A percentile compares a stretch with the other conserved stretches of the same genome.
These are phyloP conservation scores for Beauveria caledonica DNA, from an alignment of 2,329 filamentous ascomycete genomes.

Conservation along the genomic window DNA sequence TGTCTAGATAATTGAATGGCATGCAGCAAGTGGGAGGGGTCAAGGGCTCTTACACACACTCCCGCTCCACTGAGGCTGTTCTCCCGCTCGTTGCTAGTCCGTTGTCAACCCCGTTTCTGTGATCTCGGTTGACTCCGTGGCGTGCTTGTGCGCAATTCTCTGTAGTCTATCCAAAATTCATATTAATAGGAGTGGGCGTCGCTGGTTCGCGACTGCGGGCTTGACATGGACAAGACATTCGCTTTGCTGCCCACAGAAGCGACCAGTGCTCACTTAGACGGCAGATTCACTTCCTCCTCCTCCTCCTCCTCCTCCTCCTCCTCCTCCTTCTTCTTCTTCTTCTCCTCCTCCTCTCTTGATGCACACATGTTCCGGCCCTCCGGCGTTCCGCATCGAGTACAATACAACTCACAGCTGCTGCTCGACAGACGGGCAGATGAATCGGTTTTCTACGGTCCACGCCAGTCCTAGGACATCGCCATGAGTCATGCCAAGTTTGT, in stretches of 20 bases:
- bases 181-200: conserved; percentile 6
- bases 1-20: neutral
- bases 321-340: too few species aligned
- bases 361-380: too few species aligned
- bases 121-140: conserved; percentile 10
- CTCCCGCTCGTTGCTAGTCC: neutral
- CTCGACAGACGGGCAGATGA: neutral
- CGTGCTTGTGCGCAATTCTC: neutral
- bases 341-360: too few species aligned
- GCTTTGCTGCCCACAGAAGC: neutral
- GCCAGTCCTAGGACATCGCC: neutral
- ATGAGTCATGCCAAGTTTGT: conserved; percentile 9
- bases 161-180: neutral
- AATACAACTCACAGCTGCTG: neutral
- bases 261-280: neutral
- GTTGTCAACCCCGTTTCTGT: conserved; percentile 1
- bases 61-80: conserved; percentile 10
- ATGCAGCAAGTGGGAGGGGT: neutral
- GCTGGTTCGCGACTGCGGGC: neutral
- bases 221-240: neutral
- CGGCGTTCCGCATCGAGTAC: neutral
- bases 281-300: neutral
- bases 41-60: conserved; percentile 5
- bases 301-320: too few species aligned
- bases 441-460: neutral